Evolutionary conservation across 1,284 basidiomycete species (phyloP), one percentile per base, ranked within the genome.

Genomic region (Chalciporus piperatoides): DNA sequence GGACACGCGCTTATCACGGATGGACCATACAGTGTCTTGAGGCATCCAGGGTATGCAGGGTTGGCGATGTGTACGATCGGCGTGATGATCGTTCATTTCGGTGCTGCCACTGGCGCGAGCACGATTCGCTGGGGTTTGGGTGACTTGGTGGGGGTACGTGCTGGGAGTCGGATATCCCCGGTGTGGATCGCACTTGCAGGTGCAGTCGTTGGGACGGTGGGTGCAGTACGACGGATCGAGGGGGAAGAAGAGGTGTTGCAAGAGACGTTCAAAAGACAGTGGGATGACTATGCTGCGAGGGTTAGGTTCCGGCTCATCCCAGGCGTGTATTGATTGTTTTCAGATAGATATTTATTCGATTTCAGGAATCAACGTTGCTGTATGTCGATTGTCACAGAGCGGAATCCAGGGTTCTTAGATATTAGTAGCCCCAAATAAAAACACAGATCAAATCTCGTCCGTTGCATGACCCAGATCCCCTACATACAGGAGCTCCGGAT

Each of bases 21-120:
- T 10, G 67, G 67, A 9, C 65, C 61, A 1, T 68, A 68, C 32
- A 28, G 53, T 14, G 24, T 56, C 39, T 48, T 68, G 2, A 62
- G 65, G 11, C 68, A 70, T 44, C 69, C 69, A 0, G 58, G 64
- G 12, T 70, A 68, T 43, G 53, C 56, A 0, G 62, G 61, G n/a
- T 46, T 55, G 6, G 6, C 59, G 10, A 19, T 59, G 24, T 56
- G 49, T 11, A 48, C 47, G 15, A n/a, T 41, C 1, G 60, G 60
- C 12, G 38, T 59, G 0, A 40, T 47, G 9, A 2, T 47, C 12
- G 33, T 56, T 15, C 51, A 62, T 10, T 7, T 50, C 12, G 47
- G 25, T 15, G 37, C n/a, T 21, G 14, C 35, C 15, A 2, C 17
- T 8, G 15, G 33, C n/a, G 2, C 9, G 4, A 5, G 15, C 6